Percentiles rank a stretch among this genome's conserved stretches.
phyloP scores from a whole-genome alignment of 805 yeast species.

The Cyberlindnera veronae region DNA sequence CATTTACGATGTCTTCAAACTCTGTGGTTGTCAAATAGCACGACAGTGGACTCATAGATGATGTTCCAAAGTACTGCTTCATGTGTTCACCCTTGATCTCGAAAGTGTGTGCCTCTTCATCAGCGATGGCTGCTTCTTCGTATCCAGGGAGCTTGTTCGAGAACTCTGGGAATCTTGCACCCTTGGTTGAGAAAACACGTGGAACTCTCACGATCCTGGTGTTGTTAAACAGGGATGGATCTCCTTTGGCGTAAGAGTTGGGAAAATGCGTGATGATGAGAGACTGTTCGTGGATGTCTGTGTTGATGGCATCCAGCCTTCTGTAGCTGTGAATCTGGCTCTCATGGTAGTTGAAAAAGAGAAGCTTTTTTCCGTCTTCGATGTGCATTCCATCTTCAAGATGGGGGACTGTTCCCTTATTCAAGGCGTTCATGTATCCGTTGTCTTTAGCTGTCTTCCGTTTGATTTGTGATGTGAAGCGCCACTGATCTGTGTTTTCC shows the following conservation, averaged over 20 bases:
- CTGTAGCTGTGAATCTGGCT: slow-evolving; percentile 38
- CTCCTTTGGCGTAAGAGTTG: slow-evolving; percentile 41
- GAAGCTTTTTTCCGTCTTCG: slow-evolving; percentile 15
- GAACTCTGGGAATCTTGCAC: slow-evolving; percentile 48
- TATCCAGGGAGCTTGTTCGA: slow-evolving; percentile 52
- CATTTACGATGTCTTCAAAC: slow-evolving; percentile 37
- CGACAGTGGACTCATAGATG: slow-evolving; percentile 51
- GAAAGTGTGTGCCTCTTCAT: slow-evolving; percentile 6
- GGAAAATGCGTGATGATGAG: slow-evolving; percentile 67
- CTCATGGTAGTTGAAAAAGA: slow-evolving; percentile 70
- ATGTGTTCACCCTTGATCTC: slow-evolving; percentile 36
- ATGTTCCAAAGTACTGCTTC: slow-evolving; percentile 46
- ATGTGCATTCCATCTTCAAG: no score
- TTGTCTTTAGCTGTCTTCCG: background rate
- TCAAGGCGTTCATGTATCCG: slow-evolving; percentile 15
- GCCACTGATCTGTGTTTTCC: background rate
- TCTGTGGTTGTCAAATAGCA: slow-evolving; percentile 35
- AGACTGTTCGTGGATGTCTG: slow-evolving; percentile 32
- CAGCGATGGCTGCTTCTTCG: slow-evolving; percentile 58
- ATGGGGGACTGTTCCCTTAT: slow-evolving; percentile 16
- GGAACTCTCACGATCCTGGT: slow-evolving; percentile 70
- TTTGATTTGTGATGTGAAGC: background rate
- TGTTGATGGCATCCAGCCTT: slow-evolving; percentile 17
- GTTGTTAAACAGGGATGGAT: slow-evolving; percentile 28
- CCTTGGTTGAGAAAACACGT: slow-evolving; percentile 38